A percentile compares a stretch with the other conserved stretches of the same genome.
phyloP scores from a whole-genome alignment of 768 basidiomycete genomes.

The Hypholoma fasciculare region DNA sequence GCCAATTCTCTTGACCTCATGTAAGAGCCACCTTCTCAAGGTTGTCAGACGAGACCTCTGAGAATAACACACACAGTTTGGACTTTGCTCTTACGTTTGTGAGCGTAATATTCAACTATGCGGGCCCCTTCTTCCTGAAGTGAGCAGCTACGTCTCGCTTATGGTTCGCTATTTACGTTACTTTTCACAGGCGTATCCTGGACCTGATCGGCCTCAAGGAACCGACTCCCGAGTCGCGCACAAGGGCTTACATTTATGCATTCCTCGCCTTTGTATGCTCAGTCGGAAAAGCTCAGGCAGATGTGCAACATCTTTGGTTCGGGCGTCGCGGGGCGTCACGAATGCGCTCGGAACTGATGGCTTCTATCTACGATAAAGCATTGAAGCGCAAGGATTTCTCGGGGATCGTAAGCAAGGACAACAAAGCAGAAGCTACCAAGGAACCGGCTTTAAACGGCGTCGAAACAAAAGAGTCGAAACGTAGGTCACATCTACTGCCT shows the following conservation, averaged over 20 bases:
- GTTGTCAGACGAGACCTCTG: background rate
- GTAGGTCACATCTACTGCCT: constrained; percentile 7
- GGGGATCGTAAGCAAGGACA: constrained; percentile 56
- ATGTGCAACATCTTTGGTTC: constrained; percentile 79
- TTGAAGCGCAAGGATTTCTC: constrained; percentile 83
- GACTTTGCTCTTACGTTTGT: constrained; percentile 70
- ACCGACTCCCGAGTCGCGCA: constrained; percentile 49
- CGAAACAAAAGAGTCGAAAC: constrained; percentile 18
- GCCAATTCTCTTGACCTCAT: constrained; percentile 49
- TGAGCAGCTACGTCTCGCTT: constrained; percentile 24
- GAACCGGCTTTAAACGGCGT: constrained; percentile 32
- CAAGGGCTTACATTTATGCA: constrained; percentile 77
- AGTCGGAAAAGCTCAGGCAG: constrained; percentile 50
- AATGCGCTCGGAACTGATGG: constrained; percentile 79
- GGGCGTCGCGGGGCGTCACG: constrained; percentile 75
- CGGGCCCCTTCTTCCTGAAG: constrained; percentile 86
- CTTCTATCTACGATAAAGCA: constrained; percentile 86
- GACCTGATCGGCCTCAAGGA: constrained; percentile 49
- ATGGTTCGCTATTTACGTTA: background rate
- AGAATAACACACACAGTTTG: constrained; percentile 33
- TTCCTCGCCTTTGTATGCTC: constrained; percentile 69
- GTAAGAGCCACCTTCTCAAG: constrained; percentile 22
- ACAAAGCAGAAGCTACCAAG: constrained; percentile 25
- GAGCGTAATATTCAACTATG: constrained; percentile 76
- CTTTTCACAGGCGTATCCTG: constrained; percentile 47